Conservation (phyloP, 129 eudicot genomes). For the Artemisia argyi region DNA sequence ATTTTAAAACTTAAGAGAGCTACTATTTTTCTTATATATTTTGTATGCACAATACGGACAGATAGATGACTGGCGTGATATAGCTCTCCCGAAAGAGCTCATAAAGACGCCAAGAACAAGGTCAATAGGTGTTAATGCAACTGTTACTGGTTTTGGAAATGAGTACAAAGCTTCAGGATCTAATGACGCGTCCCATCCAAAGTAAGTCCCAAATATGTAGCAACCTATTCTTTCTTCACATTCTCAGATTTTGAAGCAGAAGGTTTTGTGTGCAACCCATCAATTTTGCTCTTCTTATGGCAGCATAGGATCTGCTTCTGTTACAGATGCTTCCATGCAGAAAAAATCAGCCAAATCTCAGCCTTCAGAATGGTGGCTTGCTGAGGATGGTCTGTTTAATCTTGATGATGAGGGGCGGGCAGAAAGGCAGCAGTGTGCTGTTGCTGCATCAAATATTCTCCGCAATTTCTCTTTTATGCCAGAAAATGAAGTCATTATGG, state of each 20-base stretch:
- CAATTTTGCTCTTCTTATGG: constrained; percentile 16
- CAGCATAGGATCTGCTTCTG: constrained; percentile 60
- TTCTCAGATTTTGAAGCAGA: neutral
- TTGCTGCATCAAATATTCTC: constrained; percentile 94
- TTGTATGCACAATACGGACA: constrained; percentile 31
- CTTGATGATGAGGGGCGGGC: constrained; percentile 90
- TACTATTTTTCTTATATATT: neutral
- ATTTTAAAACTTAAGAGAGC: neutral
- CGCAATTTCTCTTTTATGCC: constrained; percentile 97
- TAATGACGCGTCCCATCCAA: constrained; percentile 51
- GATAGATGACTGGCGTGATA: constrained; percentile 99
- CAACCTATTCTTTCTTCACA: neutral
- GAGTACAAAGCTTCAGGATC: constrained; percentile 67
- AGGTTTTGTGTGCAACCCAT: constrained; percentile 1
- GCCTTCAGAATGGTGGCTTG: constrained; percentile 88
- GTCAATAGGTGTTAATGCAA: constrained; percentile 68
- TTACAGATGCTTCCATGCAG: constrained; percentile 60
- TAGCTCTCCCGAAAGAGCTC: constrained; percentile 77
- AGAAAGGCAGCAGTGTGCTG: constrained; percentile 97
- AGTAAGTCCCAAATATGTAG: constrained; percentile 37
- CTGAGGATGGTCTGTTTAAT: constrained; percentile 96
- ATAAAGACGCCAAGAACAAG: constrained; percentile 68
- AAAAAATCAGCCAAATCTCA: constrained; percentile 47
- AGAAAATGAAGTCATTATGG: constrained; percentile 96
- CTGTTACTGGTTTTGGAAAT: constrained; percentile 87